Base-by-base conservation (phyloP, 345 rosid species). In the Adansonia digitata region DNA sequence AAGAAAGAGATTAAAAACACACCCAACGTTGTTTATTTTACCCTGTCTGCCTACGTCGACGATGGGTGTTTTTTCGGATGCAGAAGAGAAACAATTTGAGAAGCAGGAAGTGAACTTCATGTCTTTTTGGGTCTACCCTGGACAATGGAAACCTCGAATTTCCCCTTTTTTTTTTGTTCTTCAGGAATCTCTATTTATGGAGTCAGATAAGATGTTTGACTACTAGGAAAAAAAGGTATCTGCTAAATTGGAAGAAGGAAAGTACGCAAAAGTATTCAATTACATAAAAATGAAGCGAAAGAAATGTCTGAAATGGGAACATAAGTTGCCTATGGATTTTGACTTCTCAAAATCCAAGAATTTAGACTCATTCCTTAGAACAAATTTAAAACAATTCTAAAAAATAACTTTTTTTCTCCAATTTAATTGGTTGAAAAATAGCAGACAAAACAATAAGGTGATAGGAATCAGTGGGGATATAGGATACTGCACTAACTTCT, bases 71-170 rank as follows among this genome's bases (percentile, higher is more conserved):
- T 75, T 0, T 31, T 75, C 63, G 49, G 85, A 31, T 20, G 72
- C 57, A 63, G 79, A 51, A 15, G 62, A 42, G 67, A 72, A 77
- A 29, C 81, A 78, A 26, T 65, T 43, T 40, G 52, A 75, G 59
- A 75, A 72, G 51, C 80, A 77, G 43, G 43, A 39, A 69, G 10
- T 22, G 63, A 78, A 70, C 42, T 82, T 85, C 88, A 82, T 85
- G 18, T 20, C 67, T 53, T 55, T 56, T 55, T 56, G 48, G 29
- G n/a, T 53, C 27, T 53, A 22, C 26, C 26, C 20, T 20, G 48
- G 39, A 67, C 24, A 24, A 37, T 43, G 37, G 35, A 26, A 67
- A 24, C 37, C 35, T 7, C 13, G 3, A 43, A 7, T 2, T 68
- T 18, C 18, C 15, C 39, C 42, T 0, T 7, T 18, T 48, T 29